Conservation (phyloP, 2,329 filamentous ascomycete genomes). For the Aspergillus melleus region DNA sequence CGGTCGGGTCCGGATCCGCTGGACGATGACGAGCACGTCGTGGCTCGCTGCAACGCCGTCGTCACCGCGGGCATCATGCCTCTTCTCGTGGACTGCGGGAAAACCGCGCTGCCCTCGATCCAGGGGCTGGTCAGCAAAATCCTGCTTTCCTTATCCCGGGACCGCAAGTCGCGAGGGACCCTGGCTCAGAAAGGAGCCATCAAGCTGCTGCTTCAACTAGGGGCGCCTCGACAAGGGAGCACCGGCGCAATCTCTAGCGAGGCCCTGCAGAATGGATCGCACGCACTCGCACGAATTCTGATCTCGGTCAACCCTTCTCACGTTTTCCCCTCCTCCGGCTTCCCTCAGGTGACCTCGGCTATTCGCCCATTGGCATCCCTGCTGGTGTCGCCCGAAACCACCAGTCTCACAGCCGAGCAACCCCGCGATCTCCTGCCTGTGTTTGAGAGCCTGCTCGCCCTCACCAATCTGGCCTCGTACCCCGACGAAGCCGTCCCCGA, state of each 20-base stretch:
- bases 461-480: constrained; percentile 85
- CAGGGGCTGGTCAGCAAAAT: constrained; percentile 71
- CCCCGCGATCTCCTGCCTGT: constrained; percentile 79
- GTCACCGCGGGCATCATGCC: constrained; percentile 78
- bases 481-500: constrained; percentile 55
- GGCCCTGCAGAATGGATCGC: constrained; percentile 63
- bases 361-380: constrained; percentile 78
- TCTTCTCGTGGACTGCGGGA: constrained; percentile 73
- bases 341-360: constrained; percentile 71
- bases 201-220: constrained; percentile 76
- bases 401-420: constrained; percentile 51
- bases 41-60: constrained; percentile 71
- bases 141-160: constrained; percentile 73
- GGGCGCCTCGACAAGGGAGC: constrained; percentile 44
- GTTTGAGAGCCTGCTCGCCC: constrained; percentile 86
- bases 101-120: constrained; percentile 68
- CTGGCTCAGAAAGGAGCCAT: constrained; percentile 94
- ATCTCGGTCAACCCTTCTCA: constrained; percentile 83
- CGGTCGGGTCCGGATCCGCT: constrained; percentile 61
- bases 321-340: constrained; percentile 77
- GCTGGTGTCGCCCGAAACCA: constrained; percentile 63
- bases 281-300: constrained; percentile 79
- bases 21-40: constrained; percentile 74
- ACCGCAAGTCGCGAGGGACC: constrained; percentile 70
- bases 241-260: constrained; percentile 37